Percentiles rank a stretch among this genome's conserved stretches.
Conservation (phyloP, 75 land plant species). For the Adiantum capillusveneris region DNA sequence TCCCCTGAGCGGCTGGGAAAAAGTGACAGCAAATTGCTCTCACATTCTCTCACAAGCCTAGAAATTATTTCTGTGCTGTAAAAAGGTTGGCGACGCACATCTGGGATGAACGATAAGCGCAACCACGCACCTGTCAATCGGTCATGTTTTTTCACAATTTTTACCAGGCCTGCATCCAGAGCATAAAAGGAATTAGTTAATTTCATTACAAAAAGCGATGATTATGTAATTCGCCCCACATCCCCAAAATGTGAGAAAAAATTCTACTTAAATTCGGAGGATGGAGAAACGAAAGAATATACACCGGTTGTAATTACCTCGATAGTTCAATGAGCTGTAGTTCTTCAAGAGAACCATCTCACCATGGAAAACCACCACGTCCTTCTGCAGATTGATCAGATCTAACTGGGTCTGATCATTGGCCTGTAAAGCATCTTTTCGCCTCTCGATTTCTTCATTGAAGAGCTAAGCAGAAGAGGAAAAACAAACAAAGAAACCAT, state of each 20-base stretch:
- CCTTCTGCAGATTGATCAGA: constrained; percentile 40
- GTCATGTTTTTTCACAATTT: constrained; percentile 78
- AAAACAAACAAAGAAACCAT: no score
- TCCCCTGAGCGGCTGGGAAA: constrained; percentile 18
- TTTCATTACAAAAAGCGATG: no score
- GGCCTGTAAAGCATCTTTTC: not conserved
- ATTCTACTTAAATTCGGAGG: no score
- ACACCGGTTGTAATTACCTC: constrained; percentile 29
- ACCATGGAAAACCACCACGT: constrained; percentile 66
- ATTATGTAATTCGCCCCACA: no score
- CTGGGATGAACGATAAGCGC: constrained; percentile 65
- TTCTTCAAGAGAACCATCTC: constrained; percentile 71
- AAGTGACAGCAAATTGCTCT: constrained; percentile 36
- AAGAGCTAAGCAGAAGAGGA: not conserved
- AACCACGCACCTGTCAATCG: constrained; percentile 60
- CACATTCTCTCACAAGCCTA: constrained; percentile 70
- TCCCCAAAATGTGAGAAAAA: no score
- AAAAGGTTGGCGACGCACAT: constrained; percentile 65
- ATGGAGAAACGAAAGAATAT: no score
- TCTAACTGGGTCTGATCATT: constrained; percentile 26
- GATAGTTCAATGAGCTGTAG: constrained; percentile 72
- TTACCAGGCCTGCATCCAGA: constrained; percentile 48
- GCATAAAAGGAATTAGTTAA: not conserved
- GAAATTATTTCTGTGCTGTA: constrained; percentile 50
- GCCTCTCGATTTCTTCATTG: constrained; percentile 10